phyloP scores from a whole-genome alignment of 352 stramenopile species.

The Aphanomyces cochlioides region DNA sequence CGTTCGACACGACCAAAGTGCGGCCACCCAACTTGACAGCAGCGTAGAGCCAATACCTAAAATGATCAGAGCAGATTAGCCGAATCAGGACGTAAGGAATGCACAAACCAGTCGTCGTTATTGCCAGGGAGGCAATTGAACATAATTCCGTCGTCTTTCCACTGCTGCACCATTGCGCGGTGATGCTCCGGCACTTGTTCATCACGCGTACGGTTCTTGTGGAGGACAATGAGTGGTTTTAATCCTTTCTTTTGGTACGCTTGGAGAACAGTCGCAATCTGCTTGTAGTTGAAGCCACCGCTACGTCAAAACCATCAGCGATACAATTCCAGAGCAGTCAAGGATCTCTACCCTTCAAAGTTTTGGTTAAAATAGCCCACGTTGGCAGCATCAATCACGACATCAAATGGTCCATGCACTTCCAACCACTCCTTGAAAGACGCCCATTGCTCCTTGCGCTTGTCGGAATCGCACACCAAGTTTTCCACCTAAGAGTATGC shows the following conservation, averaged over 20 bases:
- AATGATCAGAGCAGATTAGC: background rate
- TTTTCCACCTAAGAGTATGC: constrained; percentile 52
- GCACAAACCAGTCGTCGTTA: constrained; percentile 97
- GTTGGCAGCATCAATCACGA: constrained; percentile 97
- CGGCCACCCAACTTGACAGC: constrained; percentile 78
- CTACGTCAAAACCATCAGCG: constrained; percentile 36
- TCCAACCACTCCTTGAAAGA: constrained; percentile 80
- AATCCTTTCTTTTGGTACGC: constrained; percentile 87
- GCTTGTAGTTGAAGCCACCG: constrained; percentile 91
- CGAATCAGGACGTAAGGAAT: too few species aligned
- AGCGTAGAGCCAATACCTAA: constrained; percentile 95
- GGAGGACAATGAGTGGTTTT: constrained; percentile 92
- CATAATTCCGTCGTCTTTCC: constrained; percentile 70
- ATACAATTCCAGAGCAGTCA: background rate
- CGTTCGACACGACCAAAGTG: constrained; percentile 94
- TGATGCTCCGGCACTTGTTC: constrained; percentile 80
- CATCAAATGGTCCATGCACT: constrained; percentile 76
- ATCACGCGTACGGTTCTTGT: constrained; percentile 91
- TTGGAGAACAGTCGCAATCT: constrained; percentile 92
- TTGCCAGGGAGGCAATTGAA: constrained; percentile 93
- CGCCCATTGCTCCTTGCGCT: constrained; percentile 66
- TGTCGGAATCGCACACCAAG: constrained; percentile 71
- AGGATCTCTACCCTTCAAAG: constrained; percentile 67
- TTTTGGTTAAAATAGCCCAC: constrained; percentile 98
- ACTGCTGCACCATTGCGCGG: constrained; percentile 65